phyloP scores from a whole-genome alignment of 495 filamentous ascomycete genomes.

The Wilcoxina mikolae region DNA sequence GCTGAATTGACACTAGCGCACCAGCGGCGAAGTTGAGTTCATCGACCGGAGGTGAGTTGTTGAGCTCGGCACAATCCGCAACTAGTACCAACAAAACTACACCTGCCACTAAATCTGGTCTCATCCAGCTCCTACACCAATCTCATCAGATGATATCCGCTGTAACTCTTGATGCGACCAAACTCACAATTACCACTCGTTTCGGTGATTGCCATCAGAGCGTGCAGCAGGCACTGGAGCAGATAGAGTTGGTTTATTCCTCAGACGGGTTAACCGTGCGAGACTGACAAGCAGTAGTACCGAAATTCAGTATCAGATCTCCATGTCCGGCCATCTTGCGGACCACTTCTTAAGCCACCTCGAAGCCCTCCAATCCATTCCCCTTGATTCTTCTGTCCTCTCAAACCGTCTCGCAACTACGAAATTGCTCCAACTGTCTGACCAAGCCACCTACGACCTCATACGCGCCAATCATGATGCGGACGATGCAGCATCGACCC shows the following conservation, averaged over 20 bases:
- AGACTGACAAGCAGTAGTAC: constrained; percentile 8
- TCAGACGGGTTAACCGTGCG: neutral
- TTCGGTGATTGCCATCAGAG: constrained; percentile 76
- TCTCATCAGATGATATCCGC: constrained; percentile 44
- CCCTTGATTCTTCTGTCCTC: constrained; percentile 23
- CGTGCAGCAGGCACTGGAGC: constrained; percentile 59
- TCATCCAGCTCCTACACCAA: constrained; percentile 18
- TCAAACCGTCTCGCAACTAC: constrained; percentile 25
- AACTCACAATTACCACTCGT: constrained; percentile 70
- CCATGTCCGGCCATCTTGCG: constrained; percentile 14
- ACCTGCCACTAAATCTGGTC: neutral
- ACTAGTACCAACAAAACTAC: neutral
- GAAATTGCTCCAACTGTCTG: constrained; percentile 26
- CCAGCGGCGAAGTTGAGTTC: neutral
- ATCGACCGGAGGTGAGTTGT: constrained; percentile 20
- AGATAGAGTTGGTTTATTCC: constrained; percentile 41
- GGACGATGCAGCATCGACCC: constrained; percentile 22
- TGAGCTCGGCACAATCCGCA: constrained; percentile 10
- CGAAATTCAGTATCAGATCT: constrained; percentile 24
- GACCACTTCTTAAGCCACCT: constrained; percentile 19
- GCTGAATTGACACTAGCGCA: neutral
- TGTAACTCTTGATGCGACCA: constrained; percentile 59
- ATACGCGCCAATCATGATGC: constrained; percentile 17
- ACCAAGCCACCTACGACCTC: constrained; percentile 16
- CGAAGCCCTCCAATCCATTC: constrained; percentile 20